These are phyloP conservation scores for Dittrichia graveolens DNA, from an alignment of 129 eudicot species.

Conservation along the genomic window DNA sequence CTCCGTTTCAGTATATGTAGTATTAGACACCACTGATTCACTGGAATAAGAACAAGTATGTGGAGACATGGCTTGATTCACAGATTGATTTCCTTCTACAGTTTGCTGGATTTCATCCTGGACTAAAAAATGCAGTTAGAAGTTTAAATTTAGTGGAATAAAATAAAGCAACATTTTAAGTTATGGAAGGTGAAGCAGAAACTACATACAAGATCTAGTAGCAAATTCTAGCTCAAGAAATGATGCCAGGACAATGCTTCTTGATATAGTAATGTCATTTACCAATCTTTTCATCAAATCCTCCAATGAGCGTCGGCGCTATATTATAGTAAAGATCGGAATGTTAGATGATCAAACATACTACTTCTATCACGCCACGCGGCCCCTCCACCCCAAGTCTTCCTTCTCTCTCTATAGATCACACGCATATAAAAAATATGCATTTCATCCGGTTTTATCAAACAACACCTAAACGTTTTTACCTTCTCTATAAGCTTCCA, in stretches of 20 bases:
- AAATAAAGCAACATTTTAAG: no score
- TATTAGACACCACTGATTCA: slow-evolving; percentile 42
- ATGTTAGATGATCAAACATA: no score
- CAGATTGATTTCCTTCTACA: no score
- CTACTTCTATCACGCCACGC: no score
- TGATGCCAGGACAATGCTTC: slow-evolving; percentile 68
- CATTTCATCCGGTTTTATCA: no score
- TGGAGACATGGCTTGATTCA: no score
- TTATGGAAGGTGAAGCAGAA: slow-evolving; percentile 21
- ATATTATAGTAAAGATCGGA: background rate
- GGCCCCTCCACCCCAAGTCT: no score
- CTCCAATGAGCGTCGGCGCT: slow-evolving; percentile 42
- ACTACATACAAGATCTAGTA: slow-evolving; percentile 66
- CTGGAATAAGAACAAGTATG: slow-evolving; percentile 47
- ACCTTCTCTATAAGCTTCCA: slow-evolving; percentile 67
- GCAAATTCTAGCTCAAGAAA: slow-evolving; percentile 81
- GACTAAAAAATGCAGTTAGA: no score
- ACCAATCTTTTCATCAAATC: slow-evolving; percentile 66
- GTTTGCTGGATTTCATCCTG: no score
- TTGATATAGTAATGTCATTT: slow-evolving; percentile 62
- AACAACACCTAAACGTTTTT: background rate
- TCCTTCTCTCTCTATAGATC: no score
- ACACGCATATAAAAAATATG: no score
- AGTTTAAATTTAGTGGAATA: no score
- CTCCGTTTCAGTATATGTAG: slow-evolving; percentile 76